Conservation (phyloP, 2,329 filamentous ascomycete species). For the Fusarium caatingaense region DNA sequence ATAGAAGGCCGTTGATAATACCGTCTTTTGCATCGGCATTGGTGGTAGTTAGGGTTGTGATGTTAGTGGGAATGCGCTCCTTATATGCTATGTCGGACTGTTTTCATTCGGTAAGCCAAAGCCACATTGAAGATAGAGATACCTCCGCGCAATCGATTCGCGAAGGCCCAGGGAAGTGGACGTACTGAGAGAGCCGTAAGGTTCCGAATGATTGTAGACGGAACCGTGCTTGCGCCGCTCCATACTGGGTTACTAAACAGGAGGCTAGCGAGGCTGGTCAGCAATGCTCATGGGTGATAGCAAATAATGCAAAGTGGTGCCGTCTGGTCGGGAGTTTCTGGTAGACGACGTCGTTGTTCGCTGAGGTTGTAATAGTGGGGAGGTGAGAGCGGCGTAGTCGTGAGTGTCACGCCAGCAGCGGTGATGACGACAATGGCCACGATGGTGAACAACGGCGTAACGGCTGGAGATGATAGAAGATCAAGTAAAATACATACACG, state of each 20-base stretch:
- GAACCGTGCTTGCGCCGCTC: conserved; percentile 60
- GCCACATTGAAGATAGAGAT: neutral
- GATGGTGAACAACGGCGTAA: conserved; percentile 11
- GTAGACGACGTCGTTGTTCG: conserved; percentile 3
- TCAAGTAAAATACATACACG: conserved; percentile 55
- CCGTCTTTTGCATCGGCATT: conserved; percentile 64
- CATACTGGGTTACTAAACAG: conserved; percentile 70
- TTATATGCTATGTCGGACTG: conserved; percentile 64
- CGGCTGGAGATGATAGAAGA: conserved; percentile 23
- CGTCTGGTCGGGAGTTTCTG: neutral
- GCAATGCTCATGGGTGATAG: conserved; percentile 7
- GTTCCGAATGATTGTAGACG: conserved; percentile 67
- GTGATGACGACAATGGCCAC: conserved; percentile 17
- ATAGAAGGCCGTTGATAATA: conserved; percentile 81
- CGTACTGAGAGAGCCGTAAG: conserved; percentile 67
- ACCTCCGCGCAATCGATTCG: neutral
- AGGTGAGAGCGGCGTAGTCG: conserved; percentile 4
- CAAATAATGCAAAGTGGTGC: conserved; percentile 6
- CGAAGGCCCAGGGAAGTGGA: conserved; percentile 24
- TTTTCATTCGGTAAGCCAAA: conserved; percentile 36
- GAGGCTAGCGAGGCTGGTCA: conserved; percentile 56
- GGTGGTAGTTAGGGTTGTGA: conserved; percentile 81
- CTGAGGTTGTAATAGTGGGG: conserved; percentile 15
- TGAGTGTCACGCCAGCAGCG: conserved; percentile 9
- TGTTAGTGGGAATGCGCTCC: conserved; percentile 63